Conservation (phyloP, 176 grass and related monocot species). For the Carex kokanica region DNA sequence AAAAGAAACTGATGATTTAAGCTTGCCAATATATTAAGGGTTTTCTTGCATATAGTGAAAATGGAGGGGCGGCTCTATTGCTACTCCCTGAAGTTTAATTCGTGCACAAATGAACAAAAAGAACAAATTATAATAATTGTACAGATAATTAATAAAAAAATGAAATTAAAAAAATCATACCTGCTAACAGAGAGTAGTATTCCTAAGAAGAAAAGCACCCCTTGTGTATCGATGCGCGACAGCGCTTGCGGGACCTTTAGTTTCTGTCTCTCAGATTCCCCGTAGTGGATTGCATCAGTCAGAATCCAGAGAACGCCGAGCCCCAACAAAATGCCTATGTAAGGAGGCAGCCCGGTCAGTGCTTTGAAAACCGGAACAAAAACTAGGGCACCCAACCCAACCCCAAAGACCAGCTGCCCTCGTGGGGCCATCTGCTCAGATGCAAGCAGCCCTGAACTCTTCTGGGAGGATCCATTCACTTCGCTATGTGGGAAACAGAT, state of each 20-base stretch:
- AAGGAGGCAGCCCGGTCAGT: slow-evolving; percentile 86
- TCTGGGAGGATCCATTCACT: slow-evolving; percentile 59
- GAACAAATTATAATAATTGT: background rate
- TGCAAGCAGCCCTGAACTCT: slow-evolving; percentile 49
- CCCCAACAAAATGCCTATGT: slow-evolving; percentile 83
- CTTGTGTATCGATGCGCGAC: slow-evolving; percentile 89
- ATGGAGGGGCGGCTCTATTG: background rate
- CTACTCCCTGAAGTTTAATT: background rate
- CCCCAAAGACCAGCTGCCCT: slow-evolving; percentile 77
- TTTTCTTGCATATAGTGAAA: background rate
- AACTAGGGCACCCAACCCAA: slow-evolving; percentile 73
- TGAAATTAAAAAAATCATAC: slow-evolving; percentile 29
- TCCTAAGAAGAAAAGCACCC: slow-evolving; percentile 91
- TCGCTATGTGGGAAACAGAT: slow-evolving; percentile 48
- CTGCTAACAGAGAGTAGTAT: slow-evolving; percentile 84
- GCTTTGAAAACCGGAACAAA: slow-evolving; percentile 87
- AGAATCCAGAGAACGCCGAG: slow-evolving; percentile 89
- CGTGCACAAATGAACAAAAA: background rate
- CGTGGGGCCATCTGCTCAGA: slow-evolving; percentile 94
- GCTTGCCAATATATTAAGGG: background rate
- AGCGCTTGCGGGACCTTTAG: slow-evolving; percentile 93
- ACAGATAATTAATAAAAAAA: background rate
- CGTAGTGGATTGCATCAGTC: slow-evolving; percentile 91
- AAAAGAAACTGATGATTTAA: background rate
- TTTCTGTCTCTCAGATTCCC: slow-evolving; percentile 68